These are phyloP conservation scores for Metschnikowia reukaufii DNA, from an alignment of 805 yeast species.

Conservation along the genomic window DNA sequence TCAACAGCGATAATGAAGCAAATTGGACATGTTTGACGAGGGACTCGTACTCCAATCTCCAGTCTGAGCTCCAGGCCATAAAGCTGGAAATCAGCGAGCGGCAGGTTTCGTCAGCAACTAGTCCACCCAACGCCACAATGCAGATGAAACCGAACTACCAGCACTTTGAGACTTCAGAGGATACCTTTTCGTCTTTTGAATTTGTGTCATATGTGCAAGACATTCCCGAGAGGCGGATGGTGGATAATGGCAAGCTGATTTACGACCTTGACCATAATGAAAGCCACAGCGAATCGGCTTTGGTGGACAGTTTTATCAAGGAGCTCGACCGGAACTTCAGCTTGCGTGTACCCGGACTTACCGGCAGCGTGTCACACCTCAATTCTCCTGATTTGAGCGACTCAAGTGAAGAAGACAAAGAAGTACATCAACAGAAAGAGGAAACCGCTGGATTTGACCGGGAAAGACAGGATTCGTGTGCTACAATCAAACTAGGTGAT, in stretches of 20 bases:
- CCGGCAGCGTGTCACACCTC: not conserved
- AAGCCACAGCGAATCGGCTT: conserved; percentile 24
- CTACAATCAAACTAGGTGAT: not conserved
- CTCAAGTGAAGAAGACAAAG: not conserved
- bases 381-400: not conserved
- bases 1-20: conserved; percentile 22
- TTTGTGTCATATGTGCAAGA: conserved; percentile 6
- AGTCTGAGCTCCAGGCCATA: conserved; percentile 24
- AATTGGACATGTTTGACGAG: conserved; percentile 27
- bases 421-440: not conserved
- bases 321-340: conserved; percentile 25
- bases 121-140: not conserved
- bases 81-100: conserved; percentile 15
- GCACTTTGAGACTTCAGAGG: conserved; percentile 8
- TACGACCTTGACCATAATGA: conserved; percentile 19
- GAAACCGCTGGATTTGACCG: not conserved
- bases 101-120: not conserved
- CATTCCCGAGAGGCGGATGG: not conserved
- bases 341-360: conserved; percentile 4
- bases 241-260: not conserved
- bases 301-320: conserved; percentile 29
- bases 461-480: not conserved
- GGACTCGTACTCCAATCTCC: conserved; percentile 28
- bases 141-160: conserved; percentile 1
- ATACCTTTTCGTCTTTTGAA: conserved; percentile 11